Evolutionary conservation across 2,329 filamentous ascomycete species (phyloP), one percentile per base, ranked within the genome.

Genomic region (Immersiporthe knoxdaviesiana): DNA sequence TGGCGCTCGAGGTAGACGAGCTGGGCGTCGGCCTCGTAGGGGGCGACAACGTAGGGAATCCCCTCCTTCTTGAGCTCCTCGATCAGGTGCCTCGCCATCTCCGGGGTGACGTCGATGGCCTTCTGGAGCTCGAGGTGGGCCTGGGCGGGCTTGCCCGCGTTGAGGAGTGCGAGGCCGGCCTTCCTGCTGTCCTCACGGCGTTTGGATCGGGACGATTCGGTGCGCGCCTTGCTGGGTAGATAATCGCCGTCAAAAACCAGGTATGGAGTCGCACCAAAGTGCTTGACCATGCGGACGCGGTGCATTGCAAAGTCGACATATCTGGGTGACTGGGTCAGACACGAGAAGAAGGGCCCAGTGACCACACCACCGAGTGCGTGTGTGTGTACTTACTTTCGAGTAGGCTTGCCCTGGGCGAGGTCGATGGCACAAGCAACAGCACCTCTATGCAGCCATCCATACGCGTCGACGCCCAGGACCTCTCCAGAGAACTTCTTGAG

Each of bases 11-110:
- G 85, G 77, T 98, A 99, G 35, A 94, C 94, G 74, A 99, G 86
- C 79, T 99, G 95, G n/a, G 95, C 91, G 79, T 99, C 96, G 61
- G 96, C 96, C 83, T 99, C 96, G 80, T 97, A 99, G 0, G 96
- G 96, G 0, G 96, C 96, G 24, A 99, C 97, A 67, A 99, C 85
- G 77, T 97, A 98, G 68, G 93, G 87, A 21, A 99, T 86, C 52
- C 89, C 86, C 75, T 90, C 83, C 75, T 88, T 88, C 81, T 97
- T 97, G 75, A 98, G 84, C 78, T 97, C 93, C 74, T 97, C 94
- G 69, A 99, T 99, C 66, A 98, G 82, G 73, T 92, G 87, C 8
- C 92, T 89, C 10, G 96, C 96, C 97, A 99, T 99, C 75, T 96
- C 90, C 2, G 97, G 95, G 1, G 96, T 98, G 50, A 99, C 90